Base-by-base conservation (phyloP, 2,329 filamentous ascomycete genomes). In the Pseudogymnoascus sp. region DNA sequence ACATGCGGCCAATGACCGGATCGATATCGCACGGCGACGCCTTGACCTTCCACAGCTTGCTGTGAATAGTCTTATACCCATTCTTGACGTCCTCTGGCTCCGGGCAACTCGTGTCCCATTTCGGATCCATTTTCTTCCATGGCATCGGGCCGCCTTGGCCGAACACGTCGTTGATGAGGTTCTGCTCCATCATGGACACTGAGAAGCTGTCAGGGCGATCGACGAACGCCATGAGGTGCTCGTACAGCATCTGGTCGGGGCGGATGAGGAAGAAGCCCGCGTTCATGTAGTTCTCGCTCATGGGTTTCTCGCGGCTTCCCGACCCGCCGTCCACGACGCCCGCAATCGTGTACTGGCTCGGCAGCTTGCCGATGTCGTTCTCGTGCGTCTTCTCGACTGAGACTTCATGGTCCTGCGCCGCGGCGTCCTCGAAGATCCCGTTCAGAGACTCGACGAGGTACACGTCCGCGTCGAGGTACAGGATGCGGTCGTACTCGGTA, bases 71-170 rank as follows among this genome's bases (percentile, higher is more conserved):
- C 39, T 67, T 67, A 55, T 70, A 73, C 1, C 73, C 74, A 12
- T 67, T 71, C 30, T 70, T 64, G 62, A 71, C 73, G 60, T 77
- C 75, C 33, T 70, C 72, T 60, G 69, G 70, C 38, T 68, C 75
- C 3, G 75, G 74, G 70, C 72, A 76, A 55, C 75, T 73, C 14
- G 74, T 73, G 62, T 75, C 75, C 74, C 74, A 77, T 1, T 69
- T 70, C 63, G 74, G 71, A 66, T 72, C 72, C 22, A 76, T 62
- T 60, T 70, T 71, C 62, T 69, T 70, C 75, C 74, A 77, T 1
- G 75, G 75, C 75, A 77, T 76, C 16, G 73, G 73, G 0, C 75
- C 74, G 1, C 73, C 72, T 9, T 67, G 64, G 2, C 73, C 66
- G 63, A 77, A 74, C 33, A 74, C 75, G 58, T 77, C 75, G 55